A percentile compares a stretch with the other conserved stretches of the same genome.
phyloP scores from a whole-genome alignment of 1,139 yeast genomes.

The Saccharomyces hybrid region DNA sequence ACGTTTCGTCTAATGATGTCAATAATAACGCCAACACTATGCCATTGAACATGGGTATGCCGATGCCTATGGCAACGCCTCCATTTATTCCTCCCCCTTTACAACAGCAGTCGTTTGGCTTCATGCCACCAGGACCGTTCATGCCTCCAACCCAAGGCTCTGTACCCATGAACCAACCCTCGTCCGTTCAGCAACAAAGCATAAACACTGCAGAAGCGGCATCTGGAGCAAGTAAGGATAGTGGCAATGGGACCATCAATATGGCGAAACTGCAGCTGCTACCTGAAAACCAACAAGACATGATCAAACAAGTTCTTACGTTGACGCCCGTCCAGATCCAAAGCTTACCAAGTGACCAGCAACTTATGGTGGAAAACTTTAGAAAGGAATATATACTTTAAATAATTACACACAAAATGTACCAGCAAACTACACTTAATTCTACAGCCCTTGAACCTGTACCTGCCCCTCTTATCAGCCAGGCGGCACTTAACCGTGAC shows the following conservation, averaged over 20 bases:
- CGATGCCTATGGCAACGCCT: slow-evolving; percentile 2
- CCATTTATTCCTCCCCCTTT: background rate
- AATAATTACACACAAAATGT: background rate
- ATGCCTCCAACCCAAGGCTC: background rate
- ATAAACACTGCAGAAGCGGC: background rate
- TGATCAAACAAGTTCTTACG: slow-evolving; percentile 56
- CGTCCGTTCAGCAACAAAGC: background rate
- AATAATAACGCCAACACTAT: background rate
- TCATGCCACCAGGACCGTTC: slow-evolving; percentile 1
- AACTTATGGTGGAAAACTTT: slow-evolving; percentile 50
- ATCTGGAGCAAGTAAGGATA: background rate
- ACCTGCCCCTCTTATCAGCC: background rate
- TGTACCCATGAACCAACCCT: background rate
- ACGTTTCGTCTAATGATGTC: background rate
- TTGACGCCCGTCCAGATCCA: slow-evolving; percentile 50
- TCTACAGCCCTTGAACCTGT: background rate
- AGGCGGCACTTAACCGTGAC: background rate
- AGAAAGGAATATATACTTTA: slow-evolving; percentile 46
- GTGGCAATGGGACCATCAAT: slow-evolving; percentile 9
- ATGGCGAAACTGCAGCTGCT: slow-evolving; percentile 19
- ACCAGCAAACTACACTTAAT: background rate
- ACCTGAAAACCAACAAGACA: slow-evolving; percentile 51
- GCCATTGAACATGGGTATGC: background rate
- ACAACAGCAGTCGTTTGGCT: background rate
- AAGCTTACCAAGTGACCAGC: slow-evolving; percentile 52